Conservation (phyloP, 805 yeast genomes). For the Lachancea kluyveri region DNA sequence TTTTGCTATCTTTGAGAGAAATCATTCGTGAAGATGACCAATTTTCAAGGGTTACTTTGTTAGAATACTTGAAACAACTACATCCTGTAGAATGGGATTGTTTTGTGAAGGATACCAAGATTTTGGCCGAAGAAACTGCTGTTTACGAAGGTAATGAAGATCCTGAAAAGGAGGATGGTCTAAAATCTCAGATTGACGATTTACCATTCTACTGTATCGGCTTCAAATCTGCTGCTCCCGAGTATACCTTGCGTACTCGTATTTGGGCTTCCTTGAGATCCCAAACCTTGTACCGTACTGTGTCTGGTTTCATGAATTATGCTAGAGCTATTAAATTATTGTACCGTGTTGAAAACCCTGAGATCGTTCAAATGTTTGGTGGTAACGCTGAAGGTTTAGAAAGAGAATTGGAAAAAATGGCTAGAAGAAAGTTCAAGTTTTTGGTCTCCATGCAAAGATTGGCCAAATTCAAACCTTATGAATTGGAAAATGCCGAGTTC, state of each 20-base stretch:
- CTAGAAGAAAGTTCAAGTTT: conserved; percentile 74
- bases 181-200: conserved; percentile 83
- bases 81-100: conserved; percentile 98
- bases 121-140: conserved; percentile 90
- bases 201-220: conserved; percentile 94
- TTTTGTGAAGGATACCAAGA: conserved; percentile 92
- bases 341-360: conserved; percentile 93
- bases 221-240: conserved; percentile 96
- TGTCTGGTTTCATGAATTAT: conserved; percentile 97
- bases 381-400: conserved; percentile 97
- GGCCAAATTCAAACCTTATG: conserved; percentile 64
- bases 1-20: conserved; percentile 85
- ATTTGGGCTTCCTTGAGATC: conserved; percentile 98
- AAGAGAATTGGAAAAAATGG: conserved; percentile 88
- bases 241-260: conserved; percentile 90
- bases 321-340: conserved; percentile 91
- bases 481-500: conserved; percentile 74
- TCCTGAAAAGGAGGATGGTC: conserved; percentile 55
- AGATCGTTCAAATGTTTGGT: conserved; percentile 95
- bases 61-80: conserved; percentile 90
- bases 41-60: conserved; percentile 86
- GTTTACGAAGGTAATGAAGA: conserved; percentile 50
- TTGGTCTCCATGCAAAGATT: conserved; percentile 85
- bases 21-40: conserved; percentile 97
- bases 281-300: conserved; percentile 94